These are phyloP conservation scores for Glycyrrhiza uralensis DNA, from an alignment of 306 rosid genomes.

Conservation along the genomic window DNA sequence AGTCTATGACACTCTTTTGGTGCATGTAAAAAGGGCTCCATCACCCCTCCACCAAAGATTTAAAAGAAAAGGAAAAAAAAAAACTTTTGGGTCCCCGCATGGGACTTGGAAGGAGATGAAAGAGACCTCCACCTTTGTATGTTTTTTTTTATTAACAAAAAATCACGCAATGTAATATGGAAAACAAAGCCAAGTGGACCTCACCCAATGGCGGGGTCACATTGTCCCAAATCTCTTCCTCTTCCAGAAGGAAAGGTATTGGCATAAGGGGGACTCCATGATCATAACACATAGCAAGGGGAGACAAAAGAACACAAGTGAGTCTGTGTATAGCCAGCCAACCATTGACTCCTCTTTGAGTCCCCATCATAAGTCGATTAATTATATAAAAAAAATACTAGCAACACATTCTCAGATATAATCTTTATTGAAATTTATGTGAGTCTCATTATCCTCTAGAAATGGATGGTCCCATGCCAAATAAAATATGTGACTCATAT, in stretches of 20 bases:
- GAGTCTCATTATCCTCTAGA: no score
- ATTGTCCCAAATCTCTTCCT: conserved; percentile 41
- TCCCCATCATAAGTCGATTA: conserved; percentile 45
- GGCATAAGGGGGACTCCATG: conserved; percentile 36
- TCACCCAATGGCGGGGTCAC: conserved; percentile 54
- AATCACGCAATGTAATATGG: conserved; percentile 47
- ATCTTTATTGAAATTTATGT: no score
- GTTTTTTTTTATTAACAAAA: conserved; percentile 29
- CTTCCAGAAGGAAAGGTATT: conserved; percentile 36
- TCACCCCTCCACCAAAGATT: conserved; percentile 28
- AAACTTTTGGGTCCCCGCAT: conserved; percentile 55
- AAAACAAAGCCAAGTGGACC: conserved; percentile 49
- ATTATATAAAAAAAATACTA: no score
- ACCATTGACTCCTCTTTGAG: conserved; percentile 55
- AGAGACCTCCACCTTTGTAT: conserved; percentile 44
- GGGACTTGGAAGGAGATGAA: conserved; percentile 52
- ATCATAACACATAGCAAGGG: conserved; percentile 48
- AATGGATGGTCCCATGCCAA: no score
- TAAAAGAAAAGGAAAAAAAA: not conserved
- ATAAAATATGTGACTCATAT: no score
- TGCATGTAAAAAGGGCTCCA: conserved; percentile 55
- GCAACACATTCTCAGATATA: no score
- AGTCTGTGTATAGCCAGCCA: conserved; percentile 63
- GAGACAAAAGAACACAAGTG: conserved; percentile 81
- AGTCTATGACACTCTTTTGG: conserved; percentile 62